phyloP scores from a whole-genome alignment of 805 yeast genomes.

The Schwanniomyces pseudopolymorphus region DNA sequence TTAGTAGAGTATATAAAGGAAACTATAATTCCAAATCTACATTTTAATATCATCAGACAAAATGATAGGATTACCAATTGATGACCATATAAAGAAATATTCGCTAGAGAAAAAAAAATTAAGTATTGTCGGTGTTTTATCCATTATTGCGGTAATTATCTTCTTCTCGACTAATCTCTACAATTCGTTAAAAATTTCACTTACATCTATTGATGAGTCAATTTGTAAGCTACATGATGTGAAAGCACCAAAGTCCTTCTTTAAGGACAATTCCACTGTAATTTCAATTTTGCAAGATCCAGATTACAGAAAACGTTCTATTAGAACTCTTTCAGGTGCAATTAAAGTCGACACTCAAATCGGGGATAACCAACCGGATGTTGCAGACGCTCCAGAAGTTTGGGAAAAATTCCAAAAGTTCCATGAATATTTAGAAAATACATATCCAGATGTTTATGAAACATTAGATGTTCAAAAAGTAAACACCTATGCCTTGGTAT shows the following conservation, averaged over 20 bases:
- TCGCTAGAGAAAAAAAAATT: conserved; percentile 6
- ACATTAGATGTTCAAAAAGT: conserved; percentile 52
- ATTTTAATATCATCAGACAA: not conserved
- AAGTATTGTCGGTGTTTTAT: conserved; percentile 10
- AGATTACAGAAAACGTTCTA: conserved; percentile 31
- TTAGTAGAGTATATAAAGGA: not conserved
- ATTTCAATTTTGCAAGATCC: conserved; percentile 24
- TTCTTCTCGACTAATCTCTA: conserved; percentile 16
- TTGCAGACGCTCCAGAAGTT: conserved; percentile 50
- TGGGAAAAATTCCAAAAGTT: conserved; percentile 44
- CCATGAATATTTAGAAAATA: conserved; percentile 50
- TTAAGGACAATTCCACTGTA: conserved; percentile 30
- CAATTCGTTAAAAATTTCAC: conserved; percentile 15
- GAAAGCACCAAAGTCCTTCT: conserved; percentile 3
- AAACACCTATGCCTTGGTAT: conserved; percentile 62
- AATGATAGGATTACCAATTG: conserved; percentile 15
- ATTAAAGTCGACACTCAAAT: conserved; percentile 65
- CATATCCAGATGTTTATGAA: conserved; percentile 55
- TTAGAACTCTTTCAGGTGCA: conserved; percentile 52
- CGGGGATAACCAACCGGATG: conserved; percentile 51
- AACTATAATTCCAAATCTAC: not conserved
- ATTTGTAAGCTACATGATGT: conserved; percentile 11
- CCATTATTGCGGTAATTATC: conserved; percentile 12
- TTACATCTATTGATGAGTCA: conserved; percentile 3
- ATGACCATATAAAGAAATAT: conserved; percentile 3